Evolutionary conservation across 73 alveolate genomes (phyloP).

Genomic region (Paramecium caudatum): DNA sequence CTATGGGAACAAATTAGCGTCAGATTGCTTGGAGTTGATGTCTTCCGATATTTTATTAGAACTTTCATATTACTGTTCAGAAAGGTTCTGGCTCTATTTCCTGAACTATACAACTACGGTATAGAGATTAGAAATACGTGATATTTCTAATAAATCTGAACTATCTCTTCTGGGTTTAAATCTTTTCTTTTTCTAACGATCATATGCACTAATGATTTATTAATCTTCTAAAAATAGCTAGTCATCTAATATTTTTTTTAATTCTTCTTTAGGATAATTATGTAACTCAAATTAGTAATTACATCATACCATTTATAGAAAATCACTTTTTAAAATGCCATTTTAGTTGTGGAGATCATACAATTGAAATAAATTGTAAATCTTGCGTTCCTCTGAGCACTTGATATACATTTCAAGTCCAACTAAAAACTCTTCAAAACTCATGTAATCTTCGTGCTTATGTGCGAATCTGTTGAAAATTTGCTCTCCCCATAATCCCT

Average conservation of each 20-base stretch:
- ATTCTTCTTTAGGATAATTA: conserved; percentile 32
- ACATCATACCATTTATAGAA: conserved; percentile 50
- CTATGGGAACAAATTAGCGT: neutral
- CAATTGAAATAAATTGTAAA: conserved; percentile 9
- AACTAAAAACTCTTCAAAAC: conserved; percentile 46
- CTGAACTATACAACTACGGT: neutral
- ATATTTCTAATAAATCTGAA: conserved; percentile 2
- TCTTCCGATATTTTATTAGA: conserved; percentile 1
- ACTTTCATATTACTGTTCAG: conserved; percentile 2
- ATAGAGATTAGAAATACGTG: neutral
- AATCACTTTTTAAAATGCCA: conserved; percentile 12
- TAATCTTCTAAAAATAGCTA: conserved; percentile 67
- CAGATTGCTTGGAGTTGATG: conserved; percentile 2
- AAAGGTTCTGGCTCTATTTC: conserved; percentile 37
- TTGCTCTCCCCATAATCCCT: conserved; percentile 73
- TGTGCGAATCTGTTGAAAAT: conserved; percentile 13
- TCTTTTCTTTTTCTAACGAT: neutral
- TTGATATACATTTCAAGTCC: conserved; percentile 32
- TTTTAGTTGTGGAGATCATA: conserved; percentile 32
- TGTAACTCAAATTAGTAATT: neutral
- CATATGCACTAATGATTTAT: conserved; percentile 19
- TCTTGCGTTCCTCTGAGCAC: conserved; percentile 20
- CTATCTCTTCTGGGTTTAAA: neutral
- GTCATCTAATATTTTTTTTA: conserved; percentile 51
- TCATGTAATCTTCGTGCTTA: neutral